A percentile compares a stretch with the other conserved stretches of the same genome.
Conservation (phyloP, 257 asterid genomes). For the Galeopsis tetrahit region DNA sequence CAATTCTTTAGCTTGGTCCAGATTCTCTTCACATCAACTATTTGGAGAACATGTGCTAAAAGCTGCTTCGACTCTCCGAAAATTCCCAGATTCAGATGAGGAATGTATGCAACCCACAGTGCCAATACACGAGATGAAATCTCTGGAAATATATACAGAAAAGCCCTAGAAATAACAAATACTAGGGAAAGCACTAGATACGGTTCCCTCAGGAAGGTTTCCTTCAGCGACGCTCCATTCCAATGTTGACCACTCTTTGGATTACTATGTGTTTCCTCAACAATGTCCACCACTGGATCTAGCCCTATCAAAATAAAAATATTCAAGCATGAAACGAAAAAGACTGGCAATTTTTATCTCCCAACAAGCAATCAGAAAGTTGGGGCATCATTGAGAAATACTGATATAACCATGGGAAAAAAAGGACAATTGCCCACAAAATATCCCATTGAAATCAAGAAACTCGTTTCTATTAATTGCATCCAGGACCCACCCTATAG, state of each 20-base stretch:
- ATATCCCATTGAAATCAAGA: background rate
- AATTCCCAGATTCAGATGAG: constrained; percentile 62
- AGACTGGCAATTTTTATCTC: constrained; percentile 21
- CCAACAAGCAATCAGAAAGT: background rate
- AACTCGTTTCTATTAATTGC: background rate
- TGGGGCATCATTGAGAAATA: background rate
- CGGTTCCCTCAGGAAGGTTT: constrained; percentile 48
- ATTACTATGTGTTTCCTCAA: constrained; percentile 38
- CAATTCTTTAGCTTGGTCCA: constrained; percentile 69
- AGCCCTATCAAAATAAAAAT: constrained; percentile 43
- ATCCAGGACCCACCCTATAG: background rate
- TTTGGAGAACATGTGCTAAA: constrained; percentile 60
- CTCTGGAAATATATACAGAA: constrained; percentile 52
- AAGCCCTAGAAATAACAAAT: constrained; percentile 54
- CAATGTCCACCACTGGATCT: constrained; percentile 42
- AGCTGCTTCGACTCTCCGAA: constrained; percentile 76
- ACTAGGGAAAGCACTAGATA: constrained; percentile 50
- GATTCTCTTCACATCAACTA: constrained; percentile 65
- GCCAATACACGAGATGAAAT: constrained; percentile 44
- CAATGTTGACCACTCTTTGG: constrained; percentile 28
- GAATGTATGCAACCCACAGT: constrained; percentile 69
- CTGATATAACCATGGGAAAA: background rate
- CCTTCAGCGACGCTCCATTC: constrained; percentile 49
- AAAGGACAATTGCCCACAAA: background rate
- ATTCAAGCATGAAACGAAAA: constrained; percentile 25